Evolutionary conservation across 768 basidiomycete genomes (phyloP), one percentile per base, ranked within the genome.

Genomic region (Pholiota molesta): DNA sequence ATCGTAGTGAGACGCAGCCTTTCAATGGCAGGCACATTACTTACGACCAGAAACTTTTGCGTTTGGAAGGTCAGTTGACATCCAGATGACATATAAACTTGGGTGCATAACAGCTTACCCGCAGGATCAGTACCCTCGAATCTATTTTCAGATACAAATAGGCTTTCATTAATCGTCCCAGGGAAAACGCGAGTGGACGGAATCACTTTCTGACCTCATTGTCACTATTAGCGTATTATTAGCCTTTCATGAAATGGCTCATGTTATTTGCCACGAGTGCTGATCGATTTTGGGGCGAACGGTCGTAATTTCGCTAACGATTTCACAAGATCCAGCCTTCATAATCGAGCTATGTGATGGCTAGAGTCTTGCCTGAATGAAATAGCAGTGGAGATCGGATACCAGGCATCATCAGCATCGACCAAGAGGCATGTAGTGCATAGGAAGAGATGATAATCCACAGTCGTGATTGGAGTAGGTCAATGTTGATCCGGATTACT

Each of bases 81-180:
- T 49, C 13, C n/a, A 8, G 47, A 21, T 26, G 23, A 13, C 26
- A 26, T 23, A 49, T 49, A 26, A 49, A 49, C 19, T 23, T 26
- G 8, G 10, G 8, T 10, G 11, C 19, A 49, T 49, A 49, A 49
- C 8, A 26, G 23, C 47, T 26, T 26, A 26, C 23, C 47, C 47
- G 47, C 47, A 23, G 47, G 47, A 49, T 49, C 47, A 49, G 47
- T 49, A 49, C 47, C 47, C 47, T 49, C 47, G 47, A 49, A 26
- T 49, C 23, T 31, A 31, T 31, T 31, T 31, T 9, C 31, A 31
- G 6, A 31, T 31, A 7, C 19, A 45, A 45, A 45, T 45, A 49
- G 47, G n/a, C 23, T 49, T 49, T 26, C 23, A 49, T 44, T 16
- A n/a, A 21, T 44, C 42, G 19, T 19, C 10, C 21, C 11, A 26